Evolutionary conservation across 2,329 filamentous ascomycete species (phyloP), one percentile per base, ranked within the genome.

Genomic region (Fusarium graminum): DNA sequence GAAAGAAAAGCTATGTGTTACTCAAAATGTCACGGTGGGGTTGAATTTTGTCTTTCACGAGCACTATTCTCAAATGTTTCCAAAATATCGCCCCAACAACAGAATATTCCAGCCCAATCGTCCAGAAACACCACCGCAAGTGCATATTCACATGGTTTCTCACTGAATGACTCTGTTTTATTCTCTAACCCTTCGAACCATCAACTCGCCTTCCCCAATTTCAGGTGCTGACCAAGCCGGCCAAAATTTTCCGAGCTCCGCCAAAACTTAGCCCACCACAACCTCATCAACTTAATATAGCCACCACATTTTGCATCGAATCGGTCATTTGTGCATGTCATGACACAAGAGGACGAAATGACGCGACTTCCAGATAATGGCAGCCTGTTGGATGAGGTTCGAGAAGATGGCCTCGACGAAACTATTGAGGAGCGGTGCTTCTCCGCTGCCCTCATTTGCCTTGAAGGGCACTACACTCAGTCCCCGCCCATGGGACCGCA

Each of bases 391-490:
- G 30, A 51, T 10, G 69, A 71, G 11, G 44, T 52, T 14, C 64
- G 56, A 19, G 63, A 66, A 29, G 71, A 70, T 30, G 65, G 63
- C 14, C 44, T 59, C 13, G 73, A 72, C 30, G 77, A 87, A 74
- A 85, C 85, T 36, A 87, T 89, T 72, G 88, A 90, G 76, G 88
- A 90, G 78, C 81, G 87, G 59, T 85, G 82, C 74, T 89, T 90
- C 75, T 82, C 83, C 4, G 85, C 85, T 2, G 86, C 85, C 16
- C 80, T 90, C 72, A 83, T 88, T 71, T 85, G 85, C 70, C 81
- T 89, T 52, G 87, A 90, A 74, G 85, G 85, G 42, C 86, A 89
- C 76, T 88, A 86, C 72, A 85, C 82, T 60, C 80, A 84, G 63
- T 80, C 82, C 25, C 85, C 85, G 42, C 80, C 83, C 30, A 86